Percentiles rank a stretch among this genome's conserved stretches.
Evolutionary conservation across 345 rosid species (phyloP).

Genomic region (Sisymbrium altissimum): DNA sequence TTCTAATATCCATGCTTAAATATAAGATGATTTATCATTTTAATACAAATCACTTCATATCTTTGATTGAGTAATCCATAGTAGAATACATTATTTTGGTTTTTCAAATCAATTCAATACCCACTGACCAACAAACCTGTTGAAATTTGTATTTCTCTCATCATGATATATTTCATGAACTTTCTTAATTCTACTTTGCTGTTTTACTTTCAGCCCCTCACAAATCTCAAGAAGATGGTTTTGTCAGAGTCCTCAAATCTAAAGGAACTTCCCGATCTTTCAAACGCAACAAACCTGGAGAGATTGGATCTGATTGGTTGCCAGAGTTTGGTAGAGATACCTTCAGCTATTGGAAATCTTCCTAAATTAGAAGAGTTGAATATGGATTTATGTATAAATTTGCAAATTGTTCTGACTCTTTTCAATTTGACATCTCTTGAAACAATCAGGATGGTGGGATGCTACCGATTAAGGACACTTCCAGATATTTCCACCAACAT

Average conservation of each 20-base stretch:
- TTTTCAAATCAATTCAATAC: too few relatives aligned
- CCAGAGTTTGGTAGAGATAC: neutral
- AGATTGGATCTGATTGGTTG: neutral
- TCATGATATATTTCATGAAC: too few relatives aligned
- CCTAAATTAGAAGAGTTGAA: neutral
- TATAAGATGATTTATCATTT: too few relatives aligned
- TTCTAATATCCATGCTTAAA: too few relatives aligned
- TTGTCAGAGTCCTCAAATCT: neutral
- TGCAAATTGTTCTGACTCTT: neutral
- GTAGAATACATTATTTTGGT: too few relatives aligned
- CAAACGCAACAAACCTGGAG: neutral
- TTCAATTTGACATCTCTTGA: slow-evolving; percentile 1
- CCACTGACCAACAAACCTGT: too few relatives aligned
- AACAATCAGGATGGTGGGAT: neutral
- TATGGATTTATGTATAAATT: neutral
- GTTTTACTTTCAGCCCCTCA: neutral
- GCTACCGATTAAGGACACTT: neutral
- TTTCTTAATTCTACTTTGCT: neutral
- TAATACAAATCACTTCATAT: too few relatives aligned
- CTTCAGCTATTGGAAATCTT: neutral
- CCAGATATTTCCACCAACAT: slow-evolving; percentile 22
- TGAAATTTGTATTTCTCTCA: too few relatives aligned
- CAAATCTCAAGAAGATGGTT: neutral
- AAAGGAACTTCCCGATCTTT: neutral
- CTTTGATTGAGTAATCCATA: too few relatives aligned